Base-by-base conservation (phyloP, 345 rosid species). In the Rhizophora apiculata region DNA sequence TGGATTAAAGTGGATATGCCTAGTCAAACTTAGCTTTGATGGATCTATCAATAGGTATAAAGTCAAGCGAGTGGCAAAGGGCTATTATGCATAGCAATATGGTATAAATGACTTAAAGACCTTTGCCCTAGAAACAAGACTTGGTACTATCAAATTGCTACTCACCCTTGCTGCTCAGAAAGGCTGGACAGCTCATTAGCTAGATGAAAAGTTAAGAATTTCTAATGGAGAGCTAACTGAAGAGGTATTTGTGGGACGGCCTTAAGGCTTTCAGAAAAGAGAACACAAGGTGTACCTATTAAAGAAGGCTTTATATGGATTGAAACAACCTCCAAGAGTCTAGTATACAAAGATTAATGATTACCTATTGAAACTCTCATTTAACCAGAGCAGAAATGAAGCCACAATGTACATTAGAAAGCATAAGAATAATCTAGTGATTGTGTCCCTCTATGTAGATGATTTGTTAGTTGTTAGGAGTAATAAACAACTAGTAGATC, bases 331-430 rank as follows among this genome's bases (percentile, higher is more conserved):
- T 24, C 24, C 24, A 24, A 24, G 24, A 24, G 24, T 24, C 24
- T 24, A 24, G 24, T 24, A 24, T 24, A 24, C 24, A 24, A 24
- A 24, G 24, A 24, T 24, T 24, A 15, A 3, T 3, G 5, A 15
- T 51, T 16, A n/a, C 6, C 13, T 81, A 72, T 8, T 83, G 83
- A 79, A 81, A 36, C 1, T 2, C 22, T 24, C 5, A 31, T 31
- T 51, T 51, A 51, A 51, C 16, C 13, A 4, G 15, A 51, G 54
- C 54, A 51, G 5, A 16, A 31, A 4, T 51, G 7, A 6, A 10
- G 54, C 15, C 3, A 51, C 3, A 15, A 15, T 18, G 7, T 51
- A n/a, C n/a, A n/a, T 51, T 51, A 51, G 6, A 51, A 1, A 3
- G 5, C n/a, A 1, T 2, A n/a, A n/a, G 1, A 51, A 51, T 15